Conservation (phyloP, 768 basidiomycete species). For the Hygrocybe punicea region DNA sequence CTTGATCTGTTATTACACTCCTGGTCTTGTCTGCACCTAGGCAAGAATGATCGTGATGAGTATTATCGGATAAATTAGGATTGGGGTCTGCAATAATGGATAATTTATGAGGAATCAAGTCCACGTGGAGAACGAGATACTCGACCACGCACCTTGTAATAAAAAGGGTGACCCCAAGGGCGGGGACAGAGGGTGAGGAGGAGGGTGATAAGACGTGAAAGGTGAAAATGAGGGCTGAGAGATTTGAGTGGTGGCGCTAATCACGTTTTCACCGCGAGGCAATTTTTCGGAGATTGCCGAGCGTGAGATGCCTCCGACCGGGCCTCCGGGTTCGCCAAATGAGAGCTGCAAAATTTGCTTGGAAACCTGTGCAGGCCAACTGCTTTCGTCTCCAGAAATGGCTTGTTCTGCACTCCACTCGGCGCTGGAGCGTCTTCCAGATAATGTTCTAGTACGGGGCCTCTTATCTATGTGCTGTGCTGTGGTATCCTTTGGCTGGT, state of each 20-base stretch:
- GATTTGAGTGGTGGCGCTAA: background rate
- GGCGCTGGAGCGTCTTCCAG: constrained; percentile 37
- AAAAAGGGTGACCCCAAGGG: constrained; percentile 30
- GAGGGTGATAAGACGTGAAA: constrained; percentile 18
- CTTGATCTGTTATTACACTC: no score
- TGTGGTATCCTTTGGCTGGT: background rate
- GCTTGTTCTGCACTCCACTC: constrained; percentile 56
- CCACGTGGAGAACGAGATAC: background rate
- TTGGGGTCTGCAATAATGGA: background rate
- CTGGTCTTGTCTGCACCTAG: no score
- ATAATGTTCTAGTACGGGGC: background rate
- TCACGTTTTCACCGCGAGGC: background rate
- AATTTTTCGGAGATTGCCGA: background rate
- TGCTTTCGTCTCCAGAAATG: constrained; percentile 34
- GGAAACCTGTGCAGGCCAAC: constrained; percentile 60
- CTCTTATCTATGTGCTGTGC: background rate
- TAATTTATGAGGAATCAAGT: background rate
- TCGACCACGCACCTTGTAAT: background rate
- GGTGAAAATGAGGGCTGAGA: constrained; percentile 20
- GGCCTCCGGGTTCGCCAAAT: constrained; percentile 35
- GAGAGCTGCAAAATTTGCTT: constrained; percentile 53
- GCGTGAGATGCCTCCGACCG: background rate
- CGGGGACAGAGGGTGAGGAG: constrained; percentile 17
- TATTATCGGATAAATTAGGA: constrained; percentile 3
- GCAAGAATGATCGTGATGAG: background rate